A percentile compares a stretch with the other conserved stretches of the same genome.
Conservation (phyloP, 139 green algal genomes). For the Eudorina sp. region DNA sequence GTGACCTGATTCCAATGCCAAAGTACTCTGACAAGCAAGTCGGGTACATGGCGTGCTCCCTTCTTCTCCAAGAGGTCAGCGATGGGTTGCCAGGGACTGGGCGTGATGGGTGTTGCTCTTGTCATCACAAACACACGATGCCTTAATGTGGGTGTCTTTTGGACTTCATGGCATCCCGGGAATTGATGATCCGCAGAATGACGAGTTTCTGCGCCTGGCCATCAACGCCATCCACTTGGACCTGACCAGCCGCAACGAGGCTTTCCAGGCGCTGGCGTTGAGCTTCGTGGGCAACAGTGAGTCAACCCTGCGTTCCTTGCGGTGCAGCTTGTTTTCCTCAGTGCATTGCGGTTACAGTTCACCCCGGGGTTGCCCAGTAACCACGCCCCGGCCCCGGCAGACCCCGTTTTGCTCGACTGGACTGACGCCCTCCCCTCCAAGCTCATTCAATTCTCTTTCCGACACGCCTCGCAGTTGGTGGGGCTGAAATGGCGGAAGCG, state of each 20-base stretch:
- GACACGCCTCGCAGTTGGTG: constrained; percentile 88
- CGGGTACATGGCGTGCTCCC: constrained; percentile 92
- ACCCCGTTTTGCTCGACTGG: too few species aligned
- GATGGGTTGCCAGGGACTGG: background rate
- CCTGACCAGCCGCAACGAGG: constrained; percentile 93
- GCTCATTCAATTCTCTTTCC: too few species aligned
- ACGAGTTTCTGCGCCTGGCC: constrained; percentile 97
- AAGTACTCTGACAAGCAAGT: constrained; percentile 99
- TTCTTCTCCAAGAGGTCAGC: constrained; percentile 92
- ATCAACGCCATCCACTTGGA: constrained; percentile 98
- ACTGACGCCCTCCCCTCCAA: too few species aligned
- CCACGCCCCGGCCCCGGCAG: too few species aligned
- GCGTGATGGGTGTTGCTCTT: background rate
- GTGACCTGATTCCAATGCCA: constrained; percentile 91
- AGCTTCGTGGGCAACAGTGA: constrained; percentile 91
- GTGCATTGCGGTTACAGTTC: too few species aligned
- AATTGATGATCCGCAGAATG: constrained; percentile 86
- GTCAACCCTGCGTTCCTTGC: too few species aligned
- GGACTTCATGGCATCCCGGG: too few species aligned
- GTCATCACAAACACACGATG: too few species aligned
- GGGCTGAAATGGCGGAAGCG: constrained; percentile 95
- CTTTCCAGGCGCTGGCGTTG: constrained; percentile 95
- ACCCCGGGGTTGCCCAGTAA: too few species aligned
- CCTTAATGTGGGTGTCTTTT: too few species aligned
- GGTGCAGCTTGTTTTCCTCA: too few species aligned